Evolutionary conservation across 164 flowering plant genomes (phyloP), one percentile per base, ranked within the genome.

Genomic region (Protea cynaroides): DNA sequence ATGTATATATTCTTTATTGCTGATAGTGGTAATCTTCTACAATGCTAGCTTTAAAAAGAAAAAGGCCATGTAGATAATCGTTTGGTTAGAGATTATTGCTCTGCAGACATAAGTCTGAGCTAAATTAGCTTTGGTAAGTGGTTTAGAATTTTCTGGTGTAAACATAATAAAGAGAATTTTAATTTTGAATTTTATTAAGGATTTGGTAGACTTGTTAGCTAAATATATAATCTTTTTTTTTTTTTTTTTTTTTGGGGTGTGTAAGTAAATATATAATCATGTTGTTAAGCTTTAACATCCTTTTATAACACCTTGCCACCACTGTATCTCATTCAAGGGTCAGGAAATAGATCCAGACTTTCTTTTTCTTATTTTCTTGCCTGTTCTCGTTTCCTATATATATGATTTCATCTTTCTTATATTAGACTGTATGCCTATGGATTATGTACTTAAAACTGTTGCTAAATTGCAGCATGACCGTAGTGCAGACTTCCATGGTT

Each of bases 401-500:
- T 40, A n/a, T 49, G 19, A 25, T 62, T 24, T 62, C 53, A 40
- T 63, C 38, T 22, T 25, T 46, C 38, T 60, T 38, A 22, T 58
- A 53, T 21, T 36, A 8, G 37, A 24, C 53, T 23, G 50, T 47
- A 8, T 64, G 7, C 21, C 38, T 22, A 9, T 67, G 36, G 34
- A n/a, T 13, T 22, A 40, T 61, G 55, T 21, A 24, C 24, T 12
- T 2, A 25, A 9, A 40, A 18, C 22, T 55, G 23, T 61, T 64
- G 59, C 63, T 67, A 59, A 67, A 55, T 44, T 38, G 19, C 62
- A 53, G 18, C 53, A 10, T 62, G 65, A 53, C 15, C n/a, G 18
- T 65, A 24, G 29, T 79, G 81, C 87, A 92, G 98, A 74, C 83
- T 59, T 19, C 44, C 14, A 65, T 76, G 87, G 84, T 87, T 51